These are phyloP conservation scores for Puccinia novopanici DNA, from an alignment of 1,284 basidiomycete species.

Conservation along the genomic window DNA sequence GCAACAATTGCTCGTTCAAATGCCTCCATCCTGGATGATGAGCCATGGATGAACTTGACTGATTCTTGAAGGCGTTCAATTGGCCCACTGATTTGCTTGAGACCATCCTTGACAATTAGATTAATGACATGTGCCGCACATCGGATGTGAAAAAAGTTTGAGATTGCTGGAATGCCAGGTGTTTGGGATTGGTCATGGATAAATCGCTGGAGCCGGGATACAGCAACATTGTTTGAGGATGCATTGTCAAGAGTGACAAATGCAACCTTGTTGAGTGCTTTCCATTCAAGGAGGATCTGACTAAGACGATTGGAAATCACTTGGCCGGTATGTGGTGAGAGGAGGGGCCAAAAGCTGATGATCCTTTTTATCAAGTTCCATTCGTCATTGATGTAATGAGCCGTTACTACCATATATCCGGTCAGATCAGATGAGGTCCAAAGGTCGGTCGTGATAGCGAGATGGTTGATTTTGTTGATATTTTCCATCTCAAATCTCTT, in stretches of 20 bases:
- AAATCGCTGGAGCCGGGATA: neutral
- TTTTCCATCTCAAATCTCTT: neutral
- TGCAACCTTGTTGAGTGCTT: neutral
- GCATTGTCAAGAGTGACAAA: no score
- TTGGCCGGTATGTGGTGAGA: no score
- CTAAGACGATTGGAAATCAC: neutral
- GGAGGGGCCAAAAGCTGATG: slow-evolving; percentile 7
- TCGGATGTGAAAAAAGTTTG: neutral
- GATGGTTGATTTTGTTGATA: neutral
- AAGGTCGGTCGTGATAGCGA: neutral
- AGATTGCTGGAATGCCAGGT: neutral
- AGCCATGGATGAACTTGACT: slow-evolving; percentile 12
- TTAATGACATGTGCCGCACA: neutral
- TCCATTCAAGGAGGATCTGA: neutral
- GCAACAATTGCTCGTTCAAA: neutral
- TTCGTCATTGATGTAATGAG: neutral
- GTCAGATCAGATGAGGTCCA: slow-evolving; percentile 2
- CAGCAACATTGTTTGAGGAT: neutral
- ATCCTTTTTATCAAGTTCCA: neutral
- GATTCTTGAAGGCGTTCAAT: neutral
- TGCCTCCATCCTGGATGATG: slow-evolving; percentile 10
- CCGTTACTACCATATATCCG: neutral
- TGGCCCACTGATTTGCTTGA: neutral
- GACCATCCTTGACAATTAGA: neutral
- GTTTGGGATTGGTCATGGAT: neutral